Conservation (phyloP, 306 rosid species). For the cucumber (Cucumis sativus) region DNA sequence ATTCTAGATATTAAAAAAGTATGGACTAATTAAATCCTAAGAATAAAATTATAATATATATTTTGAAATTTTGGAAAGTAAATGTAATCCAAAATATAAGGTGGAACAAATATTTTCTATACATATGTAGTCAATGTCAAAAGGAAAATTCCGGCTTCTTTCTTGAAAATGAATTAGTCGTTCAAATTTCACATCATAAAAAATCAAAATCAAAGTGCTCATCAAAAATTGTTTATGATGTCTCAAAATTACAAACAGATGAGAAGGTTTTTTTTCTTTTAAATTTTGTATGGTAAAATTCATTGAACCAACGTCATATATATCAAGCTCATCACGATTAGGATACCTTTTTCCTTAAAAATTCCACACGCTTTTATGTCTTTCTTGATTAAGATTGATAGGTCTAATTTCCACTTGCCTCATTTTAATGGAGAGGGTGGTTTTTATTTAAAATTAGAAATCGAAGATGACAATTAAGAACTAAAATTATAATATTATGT, state of each 20-base stretch:
- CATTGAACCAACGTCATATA: background rate
- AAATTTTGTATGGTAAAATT: background rate
- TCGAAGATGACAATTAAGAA: background rate
- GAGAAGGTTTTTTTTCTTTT: background rate
- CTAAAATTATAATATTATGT: too few relatives aligned
- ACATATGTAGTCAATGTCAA: background rate
- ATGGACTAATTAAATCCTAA: too few relatives aligned
- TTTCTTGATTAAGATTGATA: background rate
- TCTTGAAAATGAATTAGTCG: background rate
- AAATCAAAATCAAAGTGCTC: background rate
- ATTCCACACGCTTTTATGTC: background rate
- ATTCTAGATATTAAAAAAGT: too few relatives aligned
- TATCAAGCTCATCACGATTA: background rate
- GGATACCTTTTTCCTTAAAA: background rate
- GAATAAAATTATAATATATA: too few relatives aligned
- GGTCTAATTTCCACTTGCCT: background rate
- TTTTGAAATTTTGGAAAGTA: too few relatives aligned
- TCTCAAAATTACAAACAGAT: background rate
- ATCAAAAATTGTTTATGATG: background rate
- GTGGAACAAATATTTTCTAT: too few relatives aligned
- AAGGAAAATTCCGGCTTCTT: background rate
- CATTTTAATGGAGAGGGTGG: rapidly evolving
- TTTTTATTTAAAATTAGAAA: background rate
- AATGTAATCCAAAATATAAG: too few relatives aligned
- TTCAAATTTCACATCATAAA: background rate